These are phyloP conservation scores for Trichoderma sp. DNA, from an alignment of 2,329 filamentous ascomycete genomes.

Conservation along the genomic window DNA sequence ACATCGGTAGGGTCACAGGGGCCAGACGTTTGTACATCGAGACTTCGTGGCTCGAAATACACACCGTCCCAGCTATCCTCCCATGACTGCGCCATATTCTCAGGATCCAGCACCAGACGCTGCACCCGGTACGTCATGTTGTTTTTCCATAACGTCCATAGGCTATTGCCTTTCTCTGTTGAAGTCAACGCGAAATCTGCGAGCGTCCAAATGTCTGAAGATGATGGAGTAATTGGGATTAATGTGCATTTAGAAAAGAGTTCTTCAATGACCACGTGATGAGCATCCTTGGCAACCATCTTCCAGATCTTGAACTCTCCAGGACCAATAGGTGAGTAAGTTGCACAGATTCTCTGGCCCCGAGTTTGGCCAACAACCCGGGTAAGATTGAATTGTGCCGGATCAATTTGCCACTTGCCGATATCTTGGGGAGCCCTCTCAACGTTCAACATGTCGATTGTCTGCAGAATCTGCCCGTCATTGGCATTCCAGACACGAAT, in stretches of 20 bases:
- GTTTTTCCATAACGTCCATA: conserved; percentile 85
- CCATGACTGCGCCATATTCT: conserved; percentile 64
- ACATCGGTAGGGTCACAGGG: conserved; percentile 67
- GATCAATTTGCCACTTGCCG: conserved; percentile 75
- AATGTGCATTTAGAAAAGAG: conserved; percentile 63
- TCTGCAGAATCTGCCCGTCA: conserved; percentile 75
- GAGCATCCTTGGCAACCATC: conserved; percentile 64
- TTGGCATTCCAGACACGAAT: conserved; percentile 86
- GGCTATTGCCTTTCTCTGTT: conserved; percentile 53
- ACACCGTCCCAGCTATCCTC: conserved; percentile 69
- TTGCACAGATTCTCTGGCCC: conserved; percentile 64
- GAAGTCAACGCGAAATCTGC: conserved; percentile 71
- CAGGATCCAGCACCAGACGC: conserved; percentile 70
- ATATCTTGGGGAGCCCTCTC: conserved; percentile 66
- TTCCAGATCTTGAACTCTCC: conserved; percentile 96
- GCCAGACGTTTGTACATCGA: conserved; percentile 58
- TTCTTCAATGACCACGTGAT: conserved; percentile 68
- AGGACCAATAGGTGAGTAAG: conserved; percentile 83
- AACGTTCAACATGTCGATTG: conserved; percentile 75
- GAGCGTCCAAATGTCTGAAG: conserved; percentile 76
- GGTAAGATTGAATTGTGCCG: conserved; percentile 74
- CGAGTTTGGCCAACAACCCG: conserved; percentile 64
- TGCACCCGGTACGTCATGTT: conserved; percentile 77
- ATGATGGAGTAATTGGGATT: conserved; percentile 68
- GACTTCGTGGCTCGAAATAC: conserved; percentile 58